A percentile compares a stretch with the other conserved stretches of the same genome.
Evolutionary conservation across 139 green algal genomes (phyloP).

Genomic region (Eudorina sp.): DNA sequence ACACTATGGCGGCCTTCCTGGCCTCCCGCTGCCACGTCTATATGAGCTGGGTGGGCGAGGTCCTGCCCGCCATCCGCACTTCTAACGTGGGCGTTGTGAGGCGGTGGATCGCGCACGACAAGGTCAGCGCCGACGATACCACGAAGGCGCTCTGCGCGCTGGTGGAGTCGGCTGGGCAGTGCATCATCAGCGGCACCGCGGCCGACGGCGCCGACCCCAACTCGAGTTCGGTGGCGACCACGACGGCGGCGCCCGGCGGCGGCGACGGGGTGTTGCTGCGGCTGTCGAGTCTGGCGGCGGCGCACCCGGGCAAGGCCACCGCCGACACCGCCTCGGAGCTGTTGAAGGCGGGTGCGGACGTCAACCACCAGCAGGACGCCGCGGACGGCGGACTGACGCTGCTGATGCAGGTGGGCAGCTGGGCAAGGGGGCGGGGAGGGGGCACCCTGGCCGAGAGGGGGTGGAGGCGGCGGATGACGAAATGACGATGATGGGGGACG

Average conservation of each 20-base stretch:
- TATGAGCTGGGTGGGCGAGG: conserved; percentile 22
- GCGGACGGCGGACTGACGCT: not conserved
- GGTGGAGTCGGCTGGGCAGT: not conserved
- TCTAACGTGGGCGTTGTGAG: not conserved
- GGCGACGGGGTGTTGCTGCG: not conserved
- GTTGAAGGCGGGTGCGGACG: conserved; percentile 31
- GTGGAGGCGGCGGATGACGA: too few species aligned
- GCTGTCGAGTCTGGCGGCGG: not conserved
- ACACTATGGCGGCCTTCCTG: conserved; percentile 7
- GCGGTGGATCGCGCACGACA: conserved; percentile 30
- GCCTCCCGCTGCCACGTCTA: conserved; percentile 27
- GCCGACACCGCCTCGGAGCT: not conserved
- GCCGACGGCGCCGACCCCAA: not conserved
- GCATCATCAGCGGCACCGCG: not conserved
- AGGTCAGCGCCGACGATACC: not conserved
- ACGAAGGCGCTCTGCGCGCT: conserved; percentile 3
- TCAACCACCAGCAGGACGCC: conserved; percentile 6
- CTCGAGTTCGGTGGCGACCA: not conserved
- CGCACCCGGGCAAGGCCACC: not conserved
- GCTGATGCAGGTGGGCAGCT: conserved; percentile 20
- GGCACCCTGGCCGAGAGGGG: too few species aligned
- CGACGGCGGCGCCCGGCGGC: too few species aligned
- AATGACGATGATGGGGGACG: too few species aligned
- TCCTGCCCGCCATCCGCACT: not conserved
- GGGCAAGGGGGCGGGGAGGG: not conserved